Evolutionary conservation across 1,139 yeast genomes (phyloP).

Genomic region (Protomyces arabidopsidicola): DNA sequence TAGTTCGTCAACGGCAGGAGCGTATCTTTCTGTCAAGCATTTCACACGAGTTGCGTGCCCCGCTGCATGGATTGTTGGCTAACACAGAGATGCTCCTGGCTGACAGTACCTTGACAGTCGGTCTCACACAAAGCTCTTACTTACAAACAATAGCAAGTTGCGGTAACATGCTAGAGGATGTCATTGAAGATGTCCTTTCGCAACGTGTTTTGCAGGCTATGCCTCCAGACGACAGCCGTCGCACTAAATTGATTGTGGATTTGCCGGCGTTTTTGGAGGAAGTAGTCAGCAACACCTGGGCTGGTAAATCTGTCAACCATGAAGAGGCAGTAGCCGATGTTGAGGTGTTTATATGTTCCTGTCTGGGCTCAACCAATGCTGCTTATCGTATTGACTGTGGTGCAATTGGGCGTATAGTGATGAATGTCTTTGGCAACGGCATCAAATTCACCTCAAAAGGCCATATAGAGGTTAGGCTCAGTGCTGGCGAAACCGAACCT

Average conservation of each 20-base stretch:
- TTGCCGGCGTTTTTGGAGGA: conserved; percentile 3
- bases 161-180: conserved; percentile 19
- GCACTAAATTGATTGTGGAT: conserved; percentile 15
- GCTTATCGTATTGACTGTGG: conserved; percentile 6
- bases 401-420: conserved; percentile 64
- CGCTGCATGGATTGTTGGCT: conserved; percentile 26
- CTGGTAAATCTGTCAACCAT: not conserved
- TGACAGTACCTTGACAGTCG: conserved; percentile 4
- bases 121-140: conserved; percentile 6
- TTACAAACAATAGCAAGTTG: conserved; percentile 23
- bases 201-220: conserved; percentile 1
- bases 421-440: conserved; percentile 82
- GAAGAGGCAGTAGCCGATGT: conserved; percentile 1
- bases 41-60: conserved; percentile 26
- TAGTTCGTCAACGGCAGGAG: conserved; percentile 2
- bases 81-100: conserved; percentile 18
- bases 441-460: conserved; percentile 80
- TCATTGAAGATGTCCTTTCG: conserved; percentile 21
- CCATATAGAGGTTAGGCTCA: conserved; percentile 42
- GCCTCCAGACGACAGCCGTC: too few species aligned
- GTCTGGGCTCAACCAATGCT: not conserved
- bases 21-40: too few species aligned
- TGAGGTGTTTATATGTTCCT: conserved; percentile 8
- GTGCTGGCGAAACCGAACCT: not conserved
- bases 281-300: conserved; percentile 2